Percentiles rank a stretch among this genome's conserved stretches.
These are phyloP conservation scores for Scheffersomyces quercinus DNA, from an alignment of 1,139 yeast genomes.

Conservation along the genomic window DNA sequence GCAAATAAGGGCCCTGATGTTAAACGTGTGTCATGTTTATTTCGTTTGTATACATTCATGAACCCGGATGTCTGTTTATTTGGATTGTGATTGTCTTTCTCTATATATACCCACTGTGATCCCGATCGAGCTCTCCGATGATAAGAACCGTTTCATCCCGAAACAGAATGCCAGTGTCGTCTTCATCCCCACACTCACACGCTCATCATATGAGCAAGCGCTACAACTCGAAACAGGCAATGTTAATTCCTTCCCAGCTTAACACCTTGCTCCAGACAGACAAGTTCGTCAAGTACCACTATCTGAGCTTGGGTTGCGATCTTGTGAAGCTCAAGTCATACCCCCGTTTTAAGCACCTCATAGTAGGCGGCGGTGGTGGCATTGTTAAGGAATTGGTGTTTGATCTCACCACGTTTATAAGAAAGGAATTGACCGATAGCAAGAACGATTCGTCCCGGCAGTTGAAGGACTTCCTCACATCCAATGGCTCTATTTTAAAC, in stretches of 20 bases:
- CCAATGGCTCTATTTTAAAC: background rate
- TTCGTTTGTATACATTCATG: too few relatives aligned
- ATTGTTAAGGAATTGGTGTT: slow-evolving; percentile 35
- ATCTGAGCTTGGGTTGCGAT: slow-evolving; percentile 38
- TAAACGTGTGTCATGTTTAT: too few relatives aligned
- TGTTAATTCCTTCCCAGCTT: slow-evolving; percentile 13
- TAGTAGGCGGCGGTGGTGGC: slow-evolving; percentile 38
- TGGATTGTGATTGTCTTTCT: too few relatives aligned
- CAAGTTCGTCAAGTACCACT: slow-evolving; percentile 33
- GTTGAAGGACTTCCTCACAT: slow-evolving; percentile 21
- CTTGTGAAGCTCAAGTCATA: slow-evolving; percentile 36
- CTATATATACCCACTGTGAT: too few relatives aligned
- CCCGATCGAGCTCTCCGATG: too few relatives aligned
- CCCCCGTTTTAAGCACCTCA: slow-evolving; percentile 31
- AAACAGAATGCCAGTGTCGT: too few relatives aligned
- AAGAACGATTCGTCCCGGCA: slow-evolving; percentile 19
- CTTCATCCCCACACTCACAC: background rate
- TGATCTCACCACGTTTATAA: slow-evolving; percentile 39
- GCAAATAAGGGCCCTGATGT: too few relatives aligned
- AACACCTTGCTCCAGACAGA: slow-evolving; percentile 20
- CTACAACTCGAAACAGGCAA: background rate
- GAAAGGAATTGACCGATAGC: slow-evolving; percentile 24
- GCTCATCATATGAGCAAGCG: background rate
- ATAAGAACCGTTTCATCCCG: too few relatives aligned
- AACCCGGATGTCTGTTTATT: too few relatives aligned